Evolutionary conservation across 345 rosid species (phyloP).

Genomic region (Salix exigua): DNA sequence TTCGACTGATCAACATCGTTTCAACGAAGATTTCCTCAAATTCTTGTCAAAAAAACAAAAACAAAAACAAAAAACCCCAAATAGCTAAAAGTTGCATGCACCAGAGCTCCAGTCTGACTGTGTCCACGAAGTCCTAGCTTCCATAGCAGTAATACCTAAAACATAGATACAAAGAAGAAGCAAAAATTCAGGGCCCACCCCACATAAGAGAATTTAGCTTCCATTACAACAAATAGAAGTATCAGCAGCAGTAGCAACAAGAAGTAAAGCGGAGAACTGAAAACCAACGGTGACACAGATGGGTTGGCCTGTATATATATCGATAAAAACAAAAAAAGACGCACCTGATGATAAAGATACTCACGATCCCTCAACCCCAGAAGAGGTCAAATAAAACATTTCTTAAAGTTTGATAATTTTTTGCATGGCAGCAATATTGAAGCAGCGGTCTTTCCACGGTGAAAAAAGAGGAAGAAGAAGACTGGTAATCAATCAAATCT

Average conservation of each 20-base stretch:
- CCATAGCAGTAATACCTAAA: slow-evolving; percentile 27
- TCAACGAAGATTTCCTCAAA: slow-evolving; percentile 15
- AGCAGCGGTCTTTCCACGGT: too few species aligned
- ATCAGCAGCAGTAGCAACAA: background rate
- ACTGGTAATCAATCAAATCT: too few species aligned
- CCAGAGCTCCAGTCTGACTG: slow-evolving; percentile 13
- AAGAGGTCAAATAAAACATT: slow-evolving; percentile 14
- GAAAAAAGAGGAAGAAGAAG: too few species aligned
- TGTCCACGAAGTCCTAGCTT: slow-evolving; percentile 11
- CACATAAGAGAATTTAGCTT: background rate
- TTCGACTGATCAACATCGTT: slow-evolving; percentile 28
- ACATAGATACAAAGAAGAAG: slow-evolving; percentile 1
- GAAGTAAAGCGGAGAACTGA: background rate
- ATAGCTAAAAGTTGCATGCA: slow-evolving; percentile 8
- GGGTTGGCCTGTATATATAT: too few species aligned
- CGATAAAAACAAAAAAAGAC: too few species aligned
- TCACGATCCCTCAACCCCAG: background rate
- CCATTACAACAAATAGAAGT: background rate
- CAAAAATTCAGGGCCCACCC: slow-evolving; percentile 9
- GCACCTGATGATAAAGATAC: too few species aligned
- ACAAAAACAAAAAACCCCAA: slow-evolving; percentile 6
- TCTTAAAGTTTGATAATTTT: too few species aligned
- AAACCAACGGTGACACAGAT: background rate
- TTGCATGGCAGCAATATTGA: too few species aligned
- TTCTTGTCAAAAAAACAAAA: slow-evolving; percentile 4